Evolutionary conservation across 2,329 filamentous ascomycete species (phyloP).

Genomic region (Fusarium anthophilum): DNA sequence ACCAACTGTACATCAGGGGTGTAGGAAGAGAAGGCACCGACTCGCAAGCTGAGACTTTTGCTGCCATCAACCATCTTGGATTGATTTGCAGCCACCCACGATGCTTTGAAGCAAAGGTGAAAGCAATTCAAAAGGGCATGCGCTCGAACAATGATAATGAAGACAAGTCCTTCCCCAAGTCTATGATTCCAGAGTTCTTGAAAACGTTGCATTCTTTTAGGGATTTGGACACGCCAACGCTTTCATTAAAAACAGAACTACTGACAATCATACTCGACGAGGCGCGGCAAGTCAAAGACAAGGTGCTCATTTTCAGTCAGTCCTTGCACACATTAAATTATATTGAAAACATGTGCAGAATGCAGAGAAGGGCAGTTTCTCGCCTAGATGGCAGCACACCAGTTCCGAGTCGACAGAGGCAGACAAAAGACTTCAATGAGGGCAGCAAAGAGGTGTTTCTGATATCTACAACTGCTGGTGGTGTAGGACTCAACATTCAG

Average conservation of each 20-base stretch:
- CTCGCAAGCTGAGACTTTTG: constrained; percentile 46
- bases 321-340: constrained; percentile 76
- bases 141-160: not conserved
- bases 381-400: constrained; percentile 75
- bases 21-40: not conserved
- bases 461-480: constrained; percentile 85
- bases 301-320: constrained; percentile 83
- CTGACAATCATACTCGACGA: constrained; percentile 76
- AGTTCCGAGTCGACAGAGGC: constrained; percentile 65
- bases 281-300: constrained; percentile 70
- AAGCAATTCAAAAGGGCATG: constrained; percentile 13
- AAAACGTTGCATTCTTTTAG: constrained; percentile 49
- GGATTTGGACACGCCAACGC: constrained; percentile 55
- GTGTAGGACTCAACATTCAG: constrained; percentile 83
- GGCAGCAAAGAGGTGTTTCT: constrained; percentile 70
- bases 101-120: constrained; percentile 53
- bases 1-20: constrained; percentile 59
- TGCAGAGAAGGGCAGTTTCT: constrained; percentile 57
- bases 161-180: constrained; percentile 36
- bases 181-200: constrained; percentile 44
- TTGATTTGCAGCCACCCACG: constrained; percentile 64
- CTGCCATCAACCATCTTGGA: constrained; percentile 50
- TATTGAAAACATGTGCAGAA: constrained; percentile 65
- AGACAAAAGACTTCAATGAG: constrained; percentile 75
- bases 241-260: constrained; percentile 75